Evolutionary conservation across 495 filamentous ascomycete genomes (phyloP), one percentile per base, ranked within the genome.

Genomic region (Jackrogersella minutella): DNA sequence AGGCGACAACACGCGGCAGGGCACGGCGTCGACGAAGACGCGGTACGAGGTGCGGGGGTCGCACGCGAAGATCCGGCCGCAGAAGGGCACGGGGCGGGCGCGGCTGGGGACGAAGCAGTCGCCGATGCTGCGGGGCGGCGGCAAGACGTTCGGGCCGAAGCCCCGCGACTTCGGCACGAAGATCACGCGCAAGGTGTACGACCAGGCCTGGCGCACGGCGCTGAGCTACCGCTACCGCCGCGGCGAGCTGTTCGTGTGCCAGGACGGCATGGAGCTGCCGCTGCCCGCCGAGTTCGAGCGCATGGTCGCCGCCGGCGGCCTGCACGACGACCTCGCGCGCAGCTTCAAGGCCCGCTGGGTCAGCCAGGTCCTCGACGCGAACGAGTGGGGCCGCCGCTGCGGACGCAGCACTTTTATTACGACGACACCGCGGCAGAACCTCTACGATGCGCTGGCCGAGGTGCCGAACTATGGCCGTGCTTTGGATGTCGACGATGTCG

Each of bases 131-230:
- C 82, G 81, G 44, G 95, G 95, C 60, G 95, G 95, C 76, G 96
- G 92, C 70, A 93, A 93, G 58, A 82, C 89, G 1, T 88, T 89
- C 74, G 96, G 96, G 11, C 96, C 96, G 14, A 87, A 92, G 66
- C 92, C 92, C 30, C 82, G 95, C 63, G 93, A 97, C 77, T 98
- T 98, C 77, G 85, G 86, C 52, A 93, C 92, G 14, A 85, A 82
- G 31, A 82, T 99, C 59, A 93, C 90, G 49, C 83, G 83, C 67
- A 97, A 97, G 83, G 88, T 97, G 46, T 99, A 99, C 78, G 93
- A 97, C 75, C 78, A 96, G 71, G 96, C 96, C 9, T 98, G 93
- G 93, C 87, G 96, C 72, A 98, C 90, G 31, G 96, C 96, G 1
- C 83, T 99, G 56, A 93, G 90, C 66, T 97, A 96, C 78, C 87